Evolutionary conservation across 2,329 filamentous ascomycete genomes (phyloP).

Genomic region (Diaporthe amygdali): DNA sequence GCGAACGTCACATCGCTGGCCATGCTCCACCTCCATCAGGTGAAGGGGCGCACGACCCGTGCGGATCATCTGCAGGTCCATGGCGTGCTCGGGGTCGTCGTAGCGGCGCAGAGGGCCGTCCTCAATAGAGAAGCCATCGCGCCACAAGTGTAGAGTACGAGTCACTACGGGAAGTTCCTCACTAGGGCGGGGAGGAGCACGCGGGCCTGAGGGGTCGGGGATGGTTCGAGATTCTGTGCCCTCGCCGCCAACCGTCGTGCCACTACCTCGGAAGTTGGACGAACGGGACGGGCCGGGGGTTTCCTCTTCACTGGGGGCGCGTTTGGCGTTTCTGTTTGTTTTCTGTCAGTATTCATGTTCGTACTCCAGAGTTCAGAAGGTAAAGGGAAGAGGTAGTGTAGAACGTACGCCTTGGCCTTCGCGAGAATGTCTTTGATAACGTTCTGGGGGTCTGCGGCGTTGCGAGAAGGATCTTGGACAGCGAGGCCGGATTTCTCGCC

Average conservation of each 20-base stretch:
- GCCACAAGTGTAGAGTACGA: conserved; percentile 79
- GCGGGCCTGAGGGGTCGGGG: conserved; percentile 54
- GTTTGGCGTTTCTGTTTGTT: conserved; percentile 61
- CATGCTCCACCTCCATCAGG: conserved; percentile 76
- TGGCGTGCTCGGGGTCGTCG: conserved; percentile 77
- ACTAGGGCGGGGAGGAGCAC: conserved; percentile 32
- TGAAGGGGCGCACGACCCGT: conserved; percentile 77
- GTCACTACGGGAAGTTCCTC: conserved; percentile 34
- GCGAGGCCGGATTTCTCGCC: conserved; percentile 82
- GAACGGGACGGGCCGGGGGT: conserved; percentile 56
- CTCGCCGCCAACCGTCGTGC: conserved; percentile 80
- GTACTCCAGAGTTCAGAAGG: not conserved
- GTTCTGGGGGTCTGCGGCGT: conserved; percentile 54
- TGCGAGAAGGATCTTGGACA: conserved; percentile 64
- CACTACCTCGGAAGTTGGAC: conserved; percentile 67
- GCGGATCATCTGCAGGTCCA: conserved; percentile 77
- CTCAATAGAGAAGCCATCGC: conserved; percentile 84
- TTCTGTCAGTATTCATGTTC: not conserved
- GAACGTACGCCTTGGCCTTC: conserved; percentile 65
- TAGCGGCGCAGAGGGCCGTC: conserved; percentile 80
- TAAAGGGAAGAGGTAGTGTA: not conserved
- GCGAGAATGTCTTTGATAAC: conserved; percentile 69
- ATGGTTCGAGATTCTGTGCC: conserved; percentile 73
- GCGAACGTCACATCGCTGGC: conserved; percentile 80
- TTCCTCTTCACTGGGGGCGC: conserved; percentile 36